Evolutionary conservation across 306 rosid species (phyloP).

Genomic region (Malus domestica): DNA sequence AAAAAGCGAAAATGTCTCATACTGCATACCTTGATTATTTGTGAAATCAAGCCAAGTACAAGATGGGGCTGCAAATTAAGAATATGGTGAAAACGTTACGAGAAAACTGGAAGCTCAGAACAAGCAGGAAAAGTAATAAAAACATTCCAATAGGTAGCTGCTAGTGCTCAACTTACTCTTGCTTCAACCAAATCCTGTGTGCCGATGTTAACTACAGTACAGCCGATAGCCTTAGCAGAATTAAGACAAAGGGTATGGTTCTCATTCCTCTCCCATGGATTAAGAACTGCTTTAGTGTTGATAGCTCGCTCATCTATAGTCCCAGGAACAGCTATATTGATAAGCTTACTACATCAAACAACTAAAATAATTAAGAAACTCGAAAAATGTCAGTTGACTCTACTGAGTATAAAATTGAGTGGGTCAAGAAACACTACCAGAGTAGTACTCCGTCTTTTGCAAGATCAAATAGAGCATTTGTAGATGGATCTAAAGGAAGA

Average conservation of each 20-base stretch:
- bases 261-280: conserved; percentile 99
- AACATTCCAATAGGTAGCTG: conserved; percentile 11
- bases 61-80: conserved; percentile 69
- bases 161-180: conserved; percentile 57
- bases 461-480: conserved; percentile 81
- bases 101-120: conserved; percentile 15
- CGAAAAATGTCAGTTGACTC: not conserved
- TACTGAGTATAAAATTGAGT: conserved; percentile 2
- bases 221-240: conserved; percentile 98
- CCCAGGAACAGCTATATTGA: conserved; percentile 96
- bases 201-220: conserved; percentile 99
- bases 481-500: conserved; percentile 78
- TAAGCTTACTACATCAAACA: conserved; percentile 73
- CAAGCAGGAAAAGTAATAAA: not conserved
- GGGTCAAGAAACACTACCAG: conserved; percentile 49
- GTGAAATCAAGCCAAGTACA: conserved; percentile 91
- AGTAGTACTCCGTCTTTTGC: conserved; percentile 93
- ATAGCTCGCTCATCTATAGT: conserved; percentile 98
- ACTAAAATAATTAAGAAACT: conserved; percentile 30
- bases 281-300: conserved; percentile 76
- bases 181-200: conserved; percentile 88
- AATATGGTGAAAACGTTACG: conserved; percentile 4
- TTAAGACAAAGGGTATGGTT: conserved; percentile 96
- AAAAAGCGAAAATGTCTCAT: conserved; percentile 3
- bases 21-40: conserved; percentile 75